These are phyloP conservation scores for Fusarium luffae DNA, from an alignment of 2,329 filamentous ascomycete species.

Conservation along the genomic window DNA sequence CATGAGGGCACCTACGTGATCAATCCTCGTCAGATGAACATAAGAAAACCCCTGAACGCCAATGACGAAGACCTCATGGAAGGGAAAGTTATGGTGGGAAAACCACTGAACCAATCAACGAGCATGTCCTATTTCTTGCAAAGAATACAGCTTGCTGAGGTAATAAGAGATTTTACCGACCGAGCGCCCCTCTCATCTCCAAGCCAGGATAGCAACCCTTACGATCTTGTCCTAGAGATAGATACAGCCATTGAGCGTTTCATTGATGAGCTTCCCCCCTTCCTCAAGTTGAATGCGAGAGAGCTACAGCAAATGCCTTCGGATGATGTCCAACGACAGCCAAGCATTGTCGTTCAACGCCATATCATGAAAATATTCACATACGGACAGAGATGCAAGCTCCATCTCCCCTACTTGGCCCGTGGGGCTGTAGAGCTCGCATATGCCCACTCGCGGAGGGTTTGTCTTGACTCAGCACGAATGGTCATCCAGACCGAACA, in stretches of 20 bases:
- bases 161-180: conserved; percentile 52
- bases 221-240: conserved; percentile 49
- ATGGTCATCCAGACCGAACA: conserved; percentile 48
- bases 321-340: conserved; percentile 39
- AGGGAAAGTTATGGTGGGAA: conserved; percentile 44
- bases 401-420: conserved; percentile 51
- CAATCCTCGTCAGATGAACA: conserved; percentile 54
- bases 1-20: conserved; percentile 52
- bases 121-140: conserved; percentile 53
- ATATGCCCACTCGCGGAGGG: conserved; percentile 48
- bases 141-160: conserved; percentile 52
- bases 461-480: conserved; percentile 49
- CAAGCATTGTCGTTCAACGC: conserved; percentile 47
- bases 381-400: conserved; percentile 50
- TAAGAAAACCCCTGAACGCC: conserved; percentile 53
- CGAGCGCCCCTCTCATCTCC: conserved; percentile 42
- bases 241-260: conserved; percentile 47
- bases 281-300: conserved; percentile 42
- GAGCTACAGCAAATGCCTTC: conserved; percentile 36
- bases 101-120: conserved; percentile 49
- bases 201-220: conserved; percentile 47
- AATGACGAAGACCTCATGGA: conserved; percentile 53
- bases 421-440: conserved; percentile 49
- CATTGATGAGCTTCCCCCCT: conserved; percentile 46
- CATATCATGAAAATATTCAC: conserved; percentile 50